Percentiles rank a stretch among this genome's conserved stretches.
These are phyloP conservation scores for Thielaviopsis ethacetica DNA, from an alignment of 2,329 filamentous ascomycete species.

Conservation along the genomic window DNA sequence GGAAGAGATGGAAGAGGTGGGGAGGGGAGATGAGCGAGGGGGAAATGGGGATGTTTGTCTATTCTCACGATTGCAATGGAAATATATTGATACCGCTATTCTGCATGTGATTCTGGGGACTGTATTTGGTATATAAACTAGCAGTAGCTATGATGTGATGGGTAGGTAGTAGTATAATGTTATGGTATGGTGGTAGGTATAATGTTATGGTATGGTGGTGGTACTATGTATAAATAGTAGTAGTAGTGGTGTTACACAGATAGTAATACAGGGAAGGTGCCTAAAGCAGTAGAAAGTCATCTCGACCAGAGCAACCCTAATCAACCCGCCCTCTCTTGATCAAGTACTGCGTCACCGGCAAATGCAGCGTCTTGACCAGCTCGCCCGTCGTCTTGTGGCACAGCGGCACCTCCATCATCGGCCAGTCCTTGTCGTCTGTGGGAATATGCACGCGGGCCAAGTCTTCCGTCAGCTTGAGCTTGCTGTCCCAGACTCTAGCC, in stretches of 20 bases:
- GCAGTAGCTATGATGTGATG: not conserved
- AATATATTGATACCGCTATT: slow-evolving; percentile 9
- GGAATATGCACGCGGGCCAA: not conserved
- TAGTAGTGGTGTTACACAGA: not conserved
- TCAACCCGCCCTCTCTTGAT: not conserved
- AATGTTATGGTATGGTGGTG: too few species aligned
- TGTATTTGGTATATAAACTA: not conserved
- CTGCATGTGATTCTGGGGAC: not conserved
- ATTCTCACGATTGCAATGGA: slow-evolving; percentile 10
- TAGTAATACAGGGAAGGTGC: not conserved
- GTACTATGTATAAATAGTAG: too few species aligned
- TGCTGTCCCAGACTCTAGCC: slow-evolving; percentile 1
- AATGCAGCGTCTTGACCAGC: not conserved
- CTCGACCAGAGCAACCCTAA: too few species aligned
- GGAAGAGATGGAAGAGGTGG: not conserved
- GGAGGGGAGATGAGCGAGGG: not conserved
- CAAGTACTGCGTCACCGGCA: slow-evolving; percentile 2
- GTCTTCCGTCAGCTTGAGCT: not conserved
- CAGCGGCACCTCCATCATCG: not conserved
- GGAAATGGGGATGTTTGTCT: not conserved
- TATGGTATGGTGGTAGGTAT: too few species aligned
- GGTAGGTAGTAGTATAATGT: too few species aligned
- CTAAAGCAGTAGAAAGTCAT: not conserved
- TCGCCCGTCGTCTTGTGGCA: not conserved
- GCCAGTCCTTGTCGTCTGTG: not conserved